Conservation (phyloP, 352 stramenopile species). For the Phytophthora vignae region DNA sequence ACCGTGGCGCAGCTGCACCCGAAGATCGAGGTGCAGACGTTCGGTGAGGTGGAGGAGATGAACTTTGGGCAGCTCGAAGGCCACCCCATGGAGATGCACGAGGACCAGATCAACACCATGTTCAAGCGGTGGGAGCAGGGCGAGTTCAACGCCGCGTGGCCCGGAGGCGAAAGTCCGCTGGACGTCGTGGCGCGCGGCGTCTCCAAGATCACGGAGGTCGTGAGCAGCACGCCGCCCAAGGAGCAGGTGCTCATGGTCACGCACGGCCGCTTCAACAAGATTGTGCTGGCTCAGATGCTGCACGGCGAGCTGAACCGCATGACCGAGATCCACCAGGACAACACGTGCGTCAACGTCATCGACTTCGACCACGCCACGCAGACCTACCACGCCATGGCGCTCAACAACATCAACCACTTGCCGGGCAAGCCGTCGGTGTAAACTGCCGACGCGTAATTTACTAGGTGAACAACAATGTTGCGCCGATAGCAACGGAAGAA, state of each 20-base stretch:
- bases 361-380: conserved; percentile 72
- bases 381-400: conserved; percentile 62
- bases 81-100: conserved; percentile 56
- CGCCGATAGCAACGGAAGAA: not conserved
- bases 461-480: conserved; percentile 8
- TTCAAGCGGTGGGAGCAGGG: conserved; percentile 70
- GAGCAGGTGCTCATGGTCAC: conserved; percentile 83
- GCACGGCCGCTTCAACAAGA: conserved; percentile 89
- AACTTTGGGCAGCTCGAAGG: conserved; percentile 84
- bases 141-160: conserved; percentile 61
- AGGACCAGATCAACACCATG: conserved; percentile 67
- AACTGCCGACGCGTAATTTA: conserved; percentile 1
- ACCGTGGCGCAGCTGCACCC: conserved; percentile 63
- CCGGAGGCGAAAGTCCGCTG: conserved; percentile 69
- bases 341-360: conserved; percentile 89
- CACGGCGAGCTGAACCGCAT: conserved; percentile 66
- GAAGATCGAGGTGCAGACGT: conserved; percentile 63
- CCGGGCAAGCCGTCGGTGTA: conserved; percentile 44
- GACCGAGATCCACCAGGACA: conserved; percentile 79
- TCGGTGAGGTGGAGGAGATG: conserved; percentile 84
- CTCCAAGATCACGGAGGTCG: conserved; percentile 65
- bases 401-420: conserved; percentile 80
- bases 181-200: conserved; percentile 76
- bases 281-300: conserved; percentile 77
- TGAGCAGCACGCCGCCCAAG: conserved; percentile 41